Evolutionary conservation across 352 stramenopile genomes (phyloP), one percentile per base, ranked within the genome.

Genomic region (Pythium coloratum): DNA sequence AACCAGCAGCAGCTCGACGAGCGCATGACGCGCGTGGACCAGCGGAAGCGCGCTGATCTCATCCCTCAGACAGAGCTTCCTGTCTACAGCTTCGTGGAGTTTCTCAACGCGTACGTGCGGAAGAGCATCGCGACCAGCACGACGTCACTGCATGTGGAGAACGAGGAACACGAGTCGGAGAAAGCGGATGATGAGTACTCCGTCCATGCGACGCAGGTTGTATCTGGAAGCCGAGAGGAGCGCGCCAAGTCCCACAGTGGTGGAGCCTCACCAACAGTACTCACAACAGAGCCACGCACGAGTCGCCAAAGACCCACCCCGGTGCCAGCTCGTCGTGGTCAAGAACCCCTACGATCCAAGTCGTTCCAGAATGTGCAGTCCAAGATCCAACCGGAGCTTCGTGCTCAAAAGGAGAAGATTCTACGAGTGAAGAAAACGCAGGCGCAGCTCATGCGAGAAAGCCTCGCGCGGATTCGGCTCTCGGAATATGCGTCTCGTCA

Each of bases 391-490:
- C 76, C 80, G 3, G 80, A 89, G 14, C 55, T 92, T n/a, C 60
- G 82, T 30, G 73, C 75, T 2, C 67, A 70, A 2, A 79, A 78
- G 5, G 74, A 89, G 9, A 91, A 88, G 36, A 40, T 91, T 3
- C 66, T 91, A 36, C 86, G 86, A 13, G 78, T 93, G 36, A 88
- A 90, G 59, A 95, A 91, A 62, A 93, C 74, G 1, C 84, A 92
- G 60, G 82, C 83, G 30, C 86, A 93, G 53, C 66, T 86, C 30
- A 88, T 92, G 76, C 82, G 86, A 42, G 86, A 95, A 58, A 76
- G 67, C 9, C 59, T 94, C 12, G 81, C 86, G 9, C 76, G 80
- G 8, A 61, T 77, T 20, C 72, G 84, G 3, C 61, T 92, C 7
- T 81, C 75, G 6, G 82, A 90, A 55, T 92, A 91, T 32, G 81